phyloP scores from a whole-genome alignment of 208 protist species.

The Acanthamoeba sp. region DNA sequence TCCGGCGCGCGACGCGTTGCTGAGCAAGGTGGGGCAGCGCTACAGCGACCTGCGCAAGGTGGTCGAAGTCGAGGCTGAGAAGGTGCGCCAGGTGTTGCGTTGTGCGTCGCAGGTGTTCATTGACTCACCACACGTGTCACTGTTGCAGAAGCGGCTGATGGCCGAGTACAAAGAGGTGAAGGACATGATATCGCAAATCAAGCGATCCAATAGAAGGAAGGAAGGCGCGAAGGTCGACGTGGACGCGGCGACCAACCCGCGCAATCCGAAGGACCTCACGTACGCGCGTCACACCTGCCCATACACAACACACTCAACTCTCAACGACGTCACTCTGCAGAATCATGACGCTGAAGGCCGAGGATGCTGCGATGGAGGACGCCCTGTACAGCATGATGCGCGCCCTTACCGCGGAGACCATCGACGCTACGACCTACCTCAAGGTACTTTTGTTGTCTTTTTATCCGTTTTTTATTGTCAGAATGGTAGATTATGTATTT shows the following conservation, averaged over 20 bases:
- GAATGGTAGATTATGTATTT: too few relatives aligned
- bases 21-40: background rate
- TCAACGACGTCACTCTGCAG: background rate
- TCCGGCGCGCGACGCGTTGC: background rate
- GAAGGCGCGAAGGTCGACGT: background rate
- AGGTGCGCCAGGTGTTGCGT: background rate
- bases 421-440: slow-evolving; percentile 3
- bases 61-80: background rate
- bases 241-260: background rate
- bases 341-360: slow-evolving; percentile 9
- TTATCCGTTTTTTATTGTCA: too few relatives aligned
- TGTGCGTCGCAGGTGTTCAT: background rate
- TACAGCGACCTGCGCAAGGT: background rate
- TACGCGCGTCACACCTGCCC: background rate
- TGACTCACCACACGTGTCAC: background rate
- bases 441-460: background rate
- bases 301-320: background rate
- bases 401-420: background rate
- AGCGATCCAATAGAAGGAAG: background rate
- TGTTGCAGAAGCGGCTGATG: background rate
- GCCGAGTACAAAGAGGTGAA: background rate
- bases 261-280: background rate
- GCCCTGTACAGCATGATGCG: background rate
- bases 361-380: slow-evolving; percentile 20
- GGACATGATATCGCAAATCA: background rate